Conservation (phyloP, 1,284 basidiomycete genomes). For the Ceratobasidium sp. region DNA sequence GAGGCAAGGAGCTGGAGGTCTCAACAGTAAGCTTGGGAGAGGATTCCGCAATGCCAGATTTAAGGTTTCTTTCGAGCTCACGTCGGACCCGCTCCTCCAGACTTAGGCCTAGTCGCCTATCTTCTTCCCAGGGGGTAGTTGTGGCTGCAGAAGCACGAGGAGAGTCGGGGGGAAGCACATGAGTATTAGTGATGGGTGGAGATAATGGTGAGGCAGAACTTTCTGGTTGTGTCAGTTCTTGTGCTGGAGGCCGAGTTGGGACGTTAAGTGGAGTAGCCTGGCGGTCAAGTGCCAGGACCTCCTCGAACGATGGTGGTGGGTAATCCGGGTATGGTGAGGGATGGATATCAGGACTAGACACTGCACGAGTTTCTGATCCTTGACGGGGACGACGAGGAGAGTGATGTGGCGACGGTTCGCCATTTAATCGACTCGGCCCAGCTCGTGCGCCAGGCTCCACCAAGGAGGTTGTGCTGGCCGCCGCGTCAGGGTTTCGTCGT, state of each 20-base stretch:
- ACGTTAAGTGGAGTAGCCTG: background rate
- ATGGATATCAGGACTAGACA: constrained; percentile 21
- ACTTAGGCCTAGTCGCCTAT: constrained; percentile 33
- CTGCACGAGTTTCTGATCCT: constrained; percentile 16
- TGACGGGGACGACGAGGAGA: constrained; percentile 38
- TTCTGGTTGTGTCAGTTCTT: background rate
- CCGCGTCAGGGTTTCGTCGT: constrained; percentile 29
- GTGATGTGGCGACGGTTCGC: background rate
- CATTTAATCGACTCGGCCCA: constrained; percentile 14
- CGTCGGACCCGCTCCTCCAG: constrained; percentile 38
- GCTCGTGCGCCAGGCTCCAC: constrained; percentile 12
- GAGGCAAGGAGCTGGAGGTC: background rate
- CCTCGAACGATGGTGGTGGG: constrained; percentile 42
- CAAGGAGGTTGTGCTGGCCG: constrained; percentile 12
- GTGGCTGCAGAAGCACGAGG: background rate
- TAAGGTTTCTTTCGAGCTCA: constrained; percentile 35
- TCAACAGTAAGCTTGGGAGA: background rate
- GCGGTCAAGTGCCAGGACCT: constrained; percentile 37
- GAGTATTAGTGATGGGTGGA: background rate
- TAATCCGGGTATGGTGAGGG: constrained; percentile 34
- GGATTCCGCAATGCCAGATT: background rate
- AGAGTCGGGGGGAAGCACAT: background rate
- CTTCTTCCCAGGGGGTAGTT: constrained; percentile 37
- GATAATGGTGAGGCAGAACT: background rate
- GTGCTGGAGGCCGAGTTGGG: background rate